phyloP scores from a whole-genome alignment of 345 rosid genomes.

The Syzygium aqueum region DNA sequence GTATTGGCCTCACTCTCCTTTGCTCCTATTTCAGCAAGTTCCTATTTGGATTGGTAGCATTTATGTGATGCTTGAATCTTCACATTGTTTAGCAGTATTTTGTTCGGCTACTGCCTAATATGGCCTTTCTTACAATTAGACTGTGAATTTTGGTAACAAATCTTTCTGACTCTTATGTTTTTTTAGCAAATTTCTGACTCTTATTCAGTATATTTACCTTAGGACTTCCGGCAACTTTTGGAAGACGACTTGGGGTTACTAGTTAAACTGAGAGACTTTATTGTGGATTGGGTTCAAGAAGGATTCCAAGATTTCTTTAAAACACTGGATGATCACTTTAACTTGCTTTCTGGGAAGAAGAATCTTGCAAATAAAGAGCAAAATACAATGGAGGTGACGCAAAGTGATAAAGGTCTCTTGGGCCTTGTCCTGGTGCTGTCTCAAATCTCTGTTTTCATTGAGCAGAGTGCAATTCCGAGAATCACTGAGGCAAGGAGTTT shows the following conservation, averaged over 20 bases:
- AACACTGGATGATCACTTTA: constrained; percentile 55
- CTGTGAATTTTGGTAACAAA: background rate
- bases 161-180: background rate
- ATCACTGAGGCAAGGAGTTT: constrained; percentile 68
- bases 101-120: background rate
- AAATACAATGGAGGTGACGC: constrained; percentile 33
- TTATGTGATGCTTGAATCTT: background rate
- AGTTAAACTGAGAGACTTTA: constrained; percentile 49
- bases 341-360: constrained; percentile 68
- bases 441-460: constrained; percentile 76
- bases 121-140: background rate
- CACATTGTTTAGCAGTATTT: background rate
- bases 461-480: constrained; percentile 79
- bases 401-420: constrained; percentile 47
- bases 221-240: constrained; percentile 83
- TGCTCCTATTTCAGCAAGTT: background rate
- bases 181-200: background rate
- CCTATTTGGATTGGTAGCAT: background rate
- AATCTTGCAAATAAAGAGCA: constrained; percentile 40
- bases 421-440: constrained; percentile 85
- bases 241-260: constrained; percentile 55
- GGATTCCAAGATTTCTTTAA: constrained; percentile 88
- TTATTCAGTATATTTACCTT: constrained; percentile 11
- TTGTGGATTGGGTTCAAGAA: constrained; percentile 78
- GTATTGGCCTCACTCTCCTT: background rate